Evolutionary conservation across 2,329 filamentous ascomycete species (phyloP), one percentile per base, ranked within the genome.

Genomic region (Epichloe sp.): DNA sequence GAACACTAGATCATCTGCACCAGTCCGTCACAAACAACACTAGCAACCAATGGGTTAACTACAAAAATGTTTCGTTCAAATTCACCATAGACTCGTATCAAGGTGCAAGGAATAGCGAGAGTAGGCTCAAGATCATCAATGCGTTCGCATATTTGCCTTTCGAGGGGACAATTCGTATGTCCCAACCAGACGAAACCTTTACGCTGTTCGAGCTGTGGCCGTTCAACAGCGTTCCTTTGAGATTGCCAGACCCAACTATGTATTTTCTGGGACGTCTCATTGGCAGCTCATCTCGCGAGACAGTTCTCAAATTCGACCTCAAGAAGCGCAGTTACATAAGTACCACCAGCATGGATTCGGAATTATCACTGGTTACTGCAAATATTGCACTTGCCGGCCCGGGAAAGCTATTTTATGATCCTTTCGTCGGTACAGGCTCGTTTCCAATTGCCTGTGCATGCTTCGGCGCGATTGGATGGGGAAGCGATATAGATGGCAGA

Each of bases 261-360:
- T 69, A 88, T 23, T 85, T 85, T 62, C 76, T 97, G 26, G 88
- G 87, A 11, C 80, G 89, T 8, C 79, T 80, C 52, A 65, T 97
- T 23, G 83, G 75, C 2, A 70, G 71, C 12, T 83, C 86, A 2
- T 78, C 78, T 3, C 77, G 91, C 44, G 79, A 86, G 49, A 73
- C 83, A 5, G 75, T 87, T 35, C 72, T 78, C 37, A 85, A 77
- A 23, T 94, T 90, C 61, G 89, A 95, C 64, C 75, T 98, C 21
- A 98, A 98, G 74, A 95, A 95, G 68, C 76, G 93, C 31, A 77
- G 78, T 40, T 98, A 98, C 64, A 97, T 98, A 60, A 88, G 86
- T 58, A 97, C 91, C 0, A 98, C 93, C 0, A 93, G 87, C 44
- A 97, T 98, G 93, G 93, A 98, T 64, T 86, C 91, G 0, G 93